Evolutionary conservation across 83 land plant genomes (phyloP).

Genomic region (Larix sibirica): DNA sequence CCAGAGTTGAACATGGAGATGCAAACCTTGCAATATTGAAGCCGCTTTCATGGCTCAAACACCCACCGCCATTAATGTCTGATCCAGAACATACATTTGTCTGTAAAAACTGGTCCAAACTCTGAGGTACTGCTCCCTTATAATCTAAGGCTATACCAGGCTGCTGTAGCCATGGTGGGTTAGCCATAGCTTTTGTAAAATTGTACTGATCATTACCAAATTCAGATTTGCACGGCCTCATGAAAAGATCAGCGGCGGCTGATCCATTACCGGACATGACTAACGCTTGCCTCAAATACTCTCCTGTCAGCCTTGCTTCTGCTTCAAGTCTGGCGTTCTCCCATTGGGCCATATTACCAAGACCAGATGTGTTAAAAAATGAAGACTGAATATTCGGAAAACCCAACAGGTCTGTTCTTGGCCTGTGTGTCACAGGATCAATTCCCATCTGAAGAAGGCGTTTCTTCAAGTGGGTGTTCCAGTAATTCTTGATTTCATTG

Average conservation of each 20-base stretch:
- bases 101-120: conserved; percentile 1
- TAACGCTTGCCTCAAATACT: conserved; percentile 6
- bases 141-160: not conserved
- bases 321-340: conserved; percentile 4
- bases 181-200: not conserved
- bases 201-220: conserved; percentile 6
- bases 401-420: conserved; percentile 5
- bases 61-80: not conserved
- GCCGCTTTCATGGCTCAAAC: not conserved
- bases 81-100: not conserved
- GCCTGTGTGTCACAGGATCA: conserved; percentile 12
- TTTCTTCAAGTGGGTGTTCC: conserved; percentile 17
- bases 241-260: not conserved
- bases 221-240: not conserved
- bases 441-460: conserved; percentile 14
- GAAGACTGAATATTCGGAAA: not conserved
- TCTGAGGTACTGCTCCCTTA: not conserved
- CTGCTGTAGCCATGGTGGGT: conserved; percentile 6
- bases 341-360: not conserved
- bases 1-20: conserved; percentile 14
- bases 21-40: not conserved
- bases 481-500: conserved; percentile 15
- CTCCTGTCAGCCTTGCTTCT: not conserved
- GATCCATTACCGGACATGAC: not conserved
- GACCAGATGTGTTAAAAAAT: not conserved